Base-by-base conservation (phyloP, 2,329 filamentous ascomycete species). In the Penicillium hesseltinei region DNA sequence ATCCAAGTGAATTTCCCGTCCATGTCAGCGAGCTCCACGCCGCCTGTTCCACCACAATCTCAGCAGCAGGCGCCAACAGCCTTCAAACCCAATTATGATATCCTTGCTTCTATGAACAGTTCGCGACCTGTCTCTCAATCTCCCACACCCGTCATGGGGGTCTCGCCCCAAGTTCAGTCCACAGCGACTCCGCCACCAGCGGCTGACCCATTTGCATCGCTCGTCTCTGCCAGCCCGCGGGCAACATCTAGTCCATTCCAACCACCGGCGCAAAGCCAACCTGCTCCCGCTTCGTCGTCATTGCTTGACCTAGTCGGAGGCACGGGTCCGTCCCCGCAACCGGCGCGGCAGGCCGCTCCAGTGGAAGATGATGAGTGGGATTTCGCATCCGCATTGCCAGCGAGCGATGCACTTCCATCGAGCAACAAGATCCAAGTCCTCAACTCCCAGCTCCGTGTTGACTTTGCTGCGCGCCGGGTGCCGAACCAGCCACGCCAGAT, bases 341-440 rank as follows among this genome's bases (percentile, higher is more conserved):
- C 67, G 45, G 68, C 63, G 62, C 67, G 57, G 62, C 68, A 62
- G 56, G 63, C 68, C 45, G 79, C 78, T 31, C 60, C 72, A 7
- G 65, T 73, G 50, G 85, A 90, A 45, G 93, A 97, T 50, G 93
- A 97, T 62, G 93, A 97, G 69, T 97, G 93, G 92, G 89, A 86
- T 25, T 97, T 97, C 73, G 86, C 90, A 3, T 97, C 93, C 0
- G 88, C 93, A 0, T 81, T 97, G 15, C 93, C 93, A 3, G 81
- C 84, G 57, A 75, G 29, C 75, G 71, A 60, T 55, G 68, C 75
- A 59, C 81, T 85, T 35, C 85, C 87, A 1, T 81, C 77, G 51
- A 82, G 85, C 50, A 84, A 90, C 63, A 84, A 84, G 47, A 78
- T 88, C 21, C 82, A 81, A 4, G 84, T 97, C 43, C 86, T 85